A percentile compares a stretch with the other conserved stretches of the same genome.
Evolutionary conservation across 371 early-diverging fungal genomes (phyloP).

Genomic region (Mortierella sp.): DNA sequence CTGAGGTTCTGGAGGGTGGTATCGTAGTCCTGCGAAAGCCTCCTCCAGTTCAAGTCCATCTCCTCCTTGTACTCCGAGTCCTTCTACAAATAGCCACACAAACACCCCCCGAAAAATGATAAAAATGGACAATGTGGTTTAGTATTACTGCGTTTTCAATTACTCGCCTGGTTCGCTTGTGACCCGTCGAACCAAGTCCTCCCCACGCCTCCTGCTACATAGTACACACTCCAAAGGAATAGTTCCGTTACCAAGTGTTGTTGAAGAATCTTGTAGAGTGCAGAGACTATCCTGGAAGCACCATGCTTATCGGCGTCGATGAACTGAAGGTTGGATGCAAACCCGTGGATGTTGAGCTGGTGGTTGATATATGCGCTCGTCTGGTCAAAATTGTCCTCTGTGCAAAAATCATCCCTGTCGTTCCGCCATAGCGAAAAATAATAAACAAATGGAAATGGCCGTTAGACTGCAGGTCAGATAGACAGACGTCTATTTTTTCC

Average conservation of each 20-base stretch:
- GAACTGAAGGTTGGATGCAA: conserved; percentile 43
- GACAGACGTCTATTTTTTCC: too few species aligned
- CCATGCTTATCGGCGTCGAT: conserved; percentile 29
- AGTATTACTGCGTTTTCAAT: neutral
- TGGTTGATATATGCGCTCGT: conserved; percentile 50
- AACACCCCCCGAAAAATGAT: too few species aligned
- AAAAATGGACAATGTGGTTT: too few species aligned
- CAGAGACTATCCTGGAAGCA: conserved; percentile 43
- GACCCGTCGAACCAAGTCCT: too few species aligned
- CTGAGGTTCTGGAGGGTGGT: conserved; percentile 30
- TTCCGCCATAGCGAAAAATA: neutral
- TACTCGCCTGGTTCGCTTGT: neutral
- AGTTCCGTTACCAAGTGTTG: conserved; percentile 37
- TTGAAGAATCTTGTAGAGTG: conserved; percentile 48
- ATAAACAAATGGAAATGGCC: neutral
- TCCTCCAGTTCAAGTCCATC: conserved; percentile 52
- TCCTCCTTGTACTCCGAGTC: conserved; percentile 47
- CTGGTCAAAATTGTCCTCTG: conserved; percentile 47
- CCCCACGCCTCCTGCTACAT: neutral
- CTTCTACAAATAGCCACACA: conserved; percentile 27
- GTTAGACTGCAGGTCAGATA: conserved; percentile 7
- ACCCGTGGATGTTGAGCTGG: conserved; percentile 41
- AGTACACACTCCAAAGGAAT: too few species aligned
- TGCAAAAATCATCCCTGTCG: conserved; percentile 43
- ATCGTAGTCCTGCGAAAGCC: conserved; percentile 45